Conservation (phyloP, 768 basidiomycete genomes). For the Pleurotus ostreatus region DNA sequence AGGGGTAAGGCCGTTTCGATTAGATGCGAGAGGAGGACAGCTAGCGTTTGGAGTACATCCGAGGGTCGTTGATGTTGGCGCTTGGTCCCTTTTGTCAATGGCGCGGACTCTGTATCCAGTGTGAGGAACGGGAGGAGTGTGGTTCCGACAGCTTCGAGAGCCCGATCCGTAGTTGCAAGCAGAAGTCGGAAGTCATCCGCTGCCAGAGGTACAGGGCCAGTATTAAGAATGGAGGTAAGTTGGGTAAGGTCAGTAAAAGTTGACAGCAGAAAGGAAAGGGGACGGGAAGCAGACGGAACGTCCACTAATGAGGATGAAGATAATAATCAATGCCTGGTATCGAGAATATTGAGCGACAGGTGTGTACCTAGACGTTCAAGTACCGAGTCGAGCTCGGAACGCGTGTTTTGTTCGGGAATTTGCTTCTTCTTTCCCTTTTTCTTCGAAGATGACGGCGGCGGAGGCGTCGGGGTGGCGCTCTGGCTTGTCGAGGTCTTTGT, state of each 20-base stretch:
- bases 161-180: slow-evolving; percentile 23
- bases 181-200: slow-evolving; percentile 18
- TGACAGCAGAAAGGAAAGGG: slow-evolving; percentile 16
- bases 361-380: too few species aligned
- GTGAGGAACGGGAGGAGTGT: background rate
- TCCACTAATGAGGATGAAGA: too few species aligned
- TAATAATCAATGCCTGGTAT: too few species aligned
- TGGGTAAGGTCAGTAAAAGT: slow-evolving; percentile 25
- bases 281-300: background rate
- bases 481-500: slow-evolving; percentile 10
- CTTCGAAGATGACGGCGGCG: slow-evolving; percentile 7
- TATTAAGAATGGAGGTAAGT: slow-evolving; percentile 18
- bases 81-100: background rate
- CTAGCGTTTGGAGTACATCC: slow-evolving; percentile 18
- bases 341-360: too few species aligned
- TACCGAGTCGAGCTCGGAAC: too few species aligned
- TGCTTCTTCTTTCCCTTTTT: slow-evolving; percentile 17
- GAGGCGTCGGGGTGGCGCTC: slow-evolving; percentile 6
- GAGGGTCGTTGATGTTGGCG: background rate
- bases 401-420: background rate
- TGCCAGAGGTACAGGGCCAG: slow-evolving; percentile 12
- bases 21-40: slow-evolving; percentile 14
- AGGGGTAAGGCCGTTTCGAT: slow-evolving; percentile 14
- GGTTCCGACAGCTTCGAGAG: slow-evolving; percentile 23
- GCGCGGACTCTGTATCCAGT: background rate